A percentile compares a stretch with the other conserved stretches of the same genome.
Evolutionary conservation across 2,329 filamentous ascomycete genomes (phyloP).

Genomic region (Monilinia aucupariae): DNA sequence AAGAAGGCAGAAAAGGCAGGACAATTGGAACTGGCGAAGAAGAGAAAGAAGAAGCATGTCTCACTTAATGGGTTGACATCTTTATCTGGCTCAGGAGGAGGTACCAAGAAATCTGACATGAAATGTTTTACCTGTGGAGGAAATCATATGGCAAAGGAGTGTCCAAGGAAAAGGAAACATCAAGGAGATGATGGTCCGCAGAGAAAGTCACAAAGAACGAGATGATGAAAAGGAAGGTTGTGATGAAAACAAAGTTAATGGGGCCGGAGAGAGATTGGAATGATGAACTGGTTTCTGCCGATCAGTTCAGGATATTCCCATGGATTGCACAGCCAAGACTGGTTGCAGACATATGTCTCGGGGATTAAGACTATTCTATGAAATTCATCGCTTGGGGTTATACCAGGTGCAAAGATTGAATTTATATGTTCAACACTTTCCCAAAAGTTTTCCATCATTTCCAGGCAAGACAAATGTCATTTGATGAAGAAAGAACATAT

Average conservation of each 20-base stretch:
- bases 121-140: constrained; percentile 57
- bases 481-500: not conserved
- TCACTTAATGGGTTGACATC: constrained; percentile 57
- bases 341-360: not conserved
- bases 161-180: constrained; percentile 40
- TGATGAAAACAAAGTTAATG: not conserved
- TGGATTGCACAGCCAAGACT: not conserved
- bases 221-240: constrained; percentile 9
- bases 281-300: not conserved
- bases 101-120: constrained; percentile 26
- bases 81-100: constrained; percentile 47
- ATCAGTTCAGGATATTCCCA: not conserved
- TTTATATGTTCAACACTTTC: not conserved
- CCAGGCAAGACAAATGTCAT: not conserved
- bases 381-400: not conserved
- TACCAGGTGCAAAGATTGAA: not conserved
- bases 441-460: not conserved
- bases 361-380: not conserved
- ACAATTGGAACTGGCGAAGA: constrained; percentile 49
- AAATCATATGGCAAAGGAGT: constrained; percentile 52
- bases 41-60: constrained; percentile 59
- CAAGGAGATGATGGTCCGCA: constrained; percentile 27
- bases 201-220: constrained; percentile 17
- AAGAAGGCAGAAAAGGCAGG: constrained; percentile 45
- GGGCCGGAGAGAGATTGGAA: not conserved